Conservation (phyloP, 352 stramenopile genomes). For the Globisporangium uncinulatum region DNA sequence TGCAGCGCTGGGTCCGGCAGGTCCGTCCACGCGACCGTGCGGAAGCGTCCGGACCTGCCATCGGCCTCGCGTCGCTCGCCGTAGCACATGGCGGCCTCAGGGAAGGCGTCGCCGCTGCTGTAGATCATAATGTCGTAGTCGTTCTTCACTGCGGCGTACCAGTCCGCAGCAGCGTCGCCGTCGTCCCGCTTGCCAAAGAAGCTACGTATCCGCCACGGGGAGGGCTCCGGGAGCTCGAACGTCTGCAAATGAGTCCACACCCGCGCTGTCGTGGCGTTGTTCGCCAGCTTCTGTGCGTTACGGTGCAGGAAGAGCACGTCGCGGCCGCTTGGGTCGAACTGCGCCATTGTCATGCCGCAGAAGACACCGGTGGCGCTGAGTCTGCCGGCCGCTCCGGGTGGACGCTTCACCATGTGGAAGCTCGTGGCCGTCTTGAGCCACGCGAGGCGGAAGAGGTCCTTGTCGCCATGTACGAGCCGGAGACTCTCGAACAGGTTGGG, state of each 20-base stretch:
- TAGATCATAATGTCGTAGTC: conserved; percentile 37
- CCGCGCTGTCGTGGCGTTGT: conserved; percentile 12
- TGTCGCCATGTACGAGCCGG: conserved; percentile 65
- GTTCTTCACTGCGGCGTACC: conserved; percentile 23
- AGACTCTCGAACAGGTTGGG: conserved; percentile 55
- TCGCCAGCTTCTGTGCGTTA: conserved; percentile 39
- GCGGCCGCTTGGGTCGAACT: conserved; percentile 32
- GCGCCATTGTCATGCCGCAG: conserved; percentile 73
- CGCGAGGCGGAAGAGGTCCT: conserved; percentile 74
- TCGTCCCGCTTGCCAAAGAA: neutral
- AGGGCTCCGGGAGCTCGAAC: conserved; percentile 11
- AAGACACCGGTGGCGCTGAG: conserved; percentile 17
- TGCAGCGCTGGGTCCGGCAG: conserved; percentile 14
- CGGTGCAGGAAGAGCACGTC: conserved; percentile 45
- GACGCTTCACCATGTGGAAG: conserved; percentile 55
- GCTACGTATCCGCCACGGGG: too few species aligned
- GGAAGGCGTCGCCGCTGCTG: conserved; percentile 29
- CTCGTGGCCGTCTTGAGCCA: conserved; percentile 62
- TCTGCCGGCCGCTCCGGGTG: neutral
- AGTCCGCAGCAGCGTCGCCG: conserved; percentile 9
- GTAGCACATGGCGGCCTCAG: conserved; percentile 35
- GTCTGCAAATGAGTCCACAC: conserved; percentile 36
- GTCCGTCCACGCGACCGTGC: conserved; percentile 27
- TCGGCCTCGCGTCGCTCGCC: conserved; percentile 19
- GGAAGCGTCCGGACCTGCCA: conserved; percentile 17